These are phyloP conservation scores for Neostapfia colusana DNA, from an alignment of 176 grass and related monocot genomes.

Conservation along the genomic window DNA sequence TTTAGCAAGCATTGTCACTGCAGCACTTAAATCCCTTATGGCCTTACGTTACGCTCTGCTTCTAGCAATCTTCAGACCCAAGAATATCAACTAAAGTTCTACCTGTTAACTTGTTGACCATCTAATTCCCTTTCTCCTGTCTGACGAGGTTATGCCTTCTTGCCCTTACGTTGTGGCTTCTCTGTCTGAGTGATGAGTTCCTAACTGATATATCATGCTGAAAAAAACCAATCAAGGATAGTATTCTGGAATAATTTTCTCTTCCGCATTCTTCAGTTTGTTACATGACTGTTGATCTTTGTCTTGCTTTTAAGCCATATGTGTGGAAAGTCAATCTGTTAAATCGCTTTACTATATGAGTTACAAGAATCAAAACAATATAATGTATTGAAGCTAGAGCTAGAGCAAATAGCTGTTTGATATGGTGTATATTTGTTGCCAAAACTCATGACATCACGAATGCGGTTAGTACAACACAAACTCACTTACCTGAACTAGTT, in stretches of 20 bases:
- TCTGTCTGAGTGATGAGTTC: not conserved
- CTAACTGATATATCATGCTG: not conserved
- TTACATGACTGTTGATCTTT: not conserved
- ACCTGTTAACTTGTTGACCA: not conserved
- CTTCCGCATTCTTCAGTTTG: not conserved
- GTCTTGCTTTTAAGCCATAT: not conserved
- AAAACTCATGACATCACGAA: conserved; percentile 43
- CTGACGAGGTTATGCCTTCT: not conserved
- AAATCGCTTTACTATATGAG: not conserved
- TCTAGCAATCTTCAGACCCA: not conserved
- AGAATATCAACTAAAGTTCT: not conserved
- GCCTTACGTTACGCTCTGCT: not conserved
- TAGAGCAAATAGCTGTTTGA: not conserved
- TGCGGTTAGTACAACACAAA: conserved; percentile 53
- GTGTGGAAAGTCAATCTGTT: not conserved
- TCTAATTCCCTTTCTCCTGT: not conserved
- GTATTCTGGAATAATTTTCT: not conserved
- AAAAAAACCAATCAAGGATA: not conserved
- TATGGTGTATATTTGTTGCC: not conserved
- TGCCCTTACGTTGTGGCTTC: not conserved
- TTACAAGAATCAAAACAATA: conserved; percentile 18
- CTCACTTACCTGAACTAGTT: not conserved
- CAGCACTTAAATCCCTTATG: not conserved
- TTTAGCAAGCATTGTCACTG: not conserved
- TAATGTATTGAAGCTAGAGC: not conserved